Percentiles rank a stretch among this genome's conserved stretches.
Conservation (phyloP, 2,329 filamentous ascomycete genomes). For the Aureobasidium sp. region DNA sequence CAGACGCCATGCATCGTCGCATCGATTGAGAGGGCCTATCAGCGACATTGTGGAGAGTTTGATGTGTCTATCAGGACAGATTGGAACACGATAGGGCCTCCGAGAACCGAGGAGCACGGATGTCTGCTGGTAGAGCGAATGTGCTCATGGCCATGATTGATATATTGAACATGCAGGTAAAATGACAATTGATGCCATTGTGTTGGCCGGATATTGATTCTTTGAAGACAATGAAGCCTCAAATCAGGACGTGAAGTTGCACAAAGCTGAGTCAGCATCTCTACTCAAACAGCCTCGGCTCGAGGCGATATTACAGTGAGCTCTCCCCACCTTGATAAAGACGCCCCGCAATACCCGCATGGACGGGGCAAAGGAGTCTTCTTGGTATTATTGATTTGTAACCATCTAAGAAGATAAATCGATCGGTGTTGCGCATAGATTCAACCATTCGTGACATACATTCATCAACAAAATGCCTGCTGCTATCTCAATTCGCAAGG, state of each 20-base stretch:
- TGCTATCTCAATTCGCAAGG: slow-evolving; percentile 58
- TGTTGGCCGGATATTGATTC: background rate
- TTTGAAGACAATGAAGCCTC: background rate
- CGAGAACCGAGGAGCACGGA: background rate
- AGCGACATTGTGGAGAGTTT: background rate
- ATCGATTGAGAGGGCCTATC: background rate
- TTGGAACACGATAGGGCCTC: background rate
- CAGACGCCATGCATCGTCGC: background rate
- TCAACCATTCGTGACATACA: background rate
- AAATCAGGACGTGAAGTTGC: slow-evolving; percentile 2
- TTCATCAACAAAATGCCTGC: slow-evolving; percentile 36
- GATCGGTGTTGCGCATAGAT: background rate
- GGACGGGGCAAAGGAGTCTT: background rate
- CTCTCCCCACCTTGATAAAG: background rate
- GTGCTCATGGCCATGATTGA: background rate
- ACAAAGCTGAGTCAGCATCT: slow-evolving; percentile 1
- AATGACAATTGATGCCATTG: background rate
- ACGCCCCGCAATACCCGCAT: slow-evolving; percentile 8
- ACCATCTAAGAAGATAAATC: background rate
- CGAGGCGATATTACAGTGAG: background rate
- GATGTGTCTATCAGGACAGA: background rate
- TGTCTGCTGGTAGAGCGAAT: background rate
- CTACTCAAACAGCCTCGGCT: background rate
- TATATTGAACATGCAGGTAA: no score
- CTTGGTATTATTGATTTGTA: slow-evolving; percentile 9